Percentiles rank a stretch among this genome's conserved stretches.
These are phyloP conservation scores for Moricandia moricandioides DNA, from an alignment of 345 rosid species.

Conservation along the genomic window DNA sequence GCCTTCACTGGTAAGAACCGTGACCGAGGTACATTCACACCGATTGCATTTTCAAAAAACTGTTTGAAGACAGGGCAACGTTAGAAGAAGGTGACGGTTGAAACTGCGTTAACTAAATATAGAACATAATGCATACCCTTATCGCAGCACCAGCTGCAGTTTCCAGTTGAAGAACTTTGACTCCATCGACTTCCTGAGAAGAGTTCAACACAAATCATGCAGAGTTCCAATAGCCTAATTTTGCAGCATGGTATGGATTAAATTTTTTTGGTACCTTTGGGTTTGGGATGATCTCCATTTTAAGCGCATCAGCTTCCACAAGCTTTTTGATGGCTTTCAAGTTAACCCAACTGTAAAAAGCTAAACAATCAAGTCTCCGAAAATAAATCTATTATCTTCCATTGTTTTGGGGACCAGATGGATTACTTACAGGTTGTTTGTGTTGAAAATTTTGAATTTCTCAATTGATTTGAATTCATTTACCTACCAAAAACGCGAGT, in stretches of 20 bases:
- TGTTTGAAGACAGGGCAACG: conserved; percentile 6
- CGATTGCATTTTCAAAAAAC: conserved; percentile 86
- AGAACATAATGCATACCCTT: conserved; percentile 40
- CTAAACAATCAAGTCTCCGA: conserved; percentile 13
- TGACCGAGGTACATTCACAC: conserved; percentile 77
- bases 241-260: background rate
- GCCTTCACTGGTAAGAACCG: conserved; percentile 91
- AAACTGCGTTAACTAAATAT: background rate
- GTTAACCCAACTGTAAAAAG: conserved; percentile 71
- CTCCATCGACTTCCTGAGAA: conserved; percentile 80
- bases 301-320: conserved; percentile 83
- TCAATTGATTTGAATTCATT: conserved; percentile 94
- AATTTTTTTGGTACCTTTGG: conserved; percentile 47
- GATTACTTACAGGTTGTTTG: conserved; percentile 80
- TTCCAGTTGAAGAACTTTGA: conserved; percentile 92
- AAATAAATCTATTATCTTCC: background rate
- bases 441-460: conserved; percentile 96
- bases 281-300: conserved; percentile 95
- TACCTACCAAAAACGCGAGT: conserved; percentile 48
- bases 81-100: background rate
- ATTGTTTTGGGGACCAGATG: background rate
- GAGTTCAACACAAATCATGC: background rate
- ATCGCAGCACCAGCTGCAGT: conserved; percentile 98
- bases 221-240: background rate
- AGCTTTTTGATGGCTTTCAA: conserved; percentile 86